phyloP scores from a whole-genome alignment of 2,329 filamentous ascomycete genomes.

The Microthyrium microscopicum region DNA sequence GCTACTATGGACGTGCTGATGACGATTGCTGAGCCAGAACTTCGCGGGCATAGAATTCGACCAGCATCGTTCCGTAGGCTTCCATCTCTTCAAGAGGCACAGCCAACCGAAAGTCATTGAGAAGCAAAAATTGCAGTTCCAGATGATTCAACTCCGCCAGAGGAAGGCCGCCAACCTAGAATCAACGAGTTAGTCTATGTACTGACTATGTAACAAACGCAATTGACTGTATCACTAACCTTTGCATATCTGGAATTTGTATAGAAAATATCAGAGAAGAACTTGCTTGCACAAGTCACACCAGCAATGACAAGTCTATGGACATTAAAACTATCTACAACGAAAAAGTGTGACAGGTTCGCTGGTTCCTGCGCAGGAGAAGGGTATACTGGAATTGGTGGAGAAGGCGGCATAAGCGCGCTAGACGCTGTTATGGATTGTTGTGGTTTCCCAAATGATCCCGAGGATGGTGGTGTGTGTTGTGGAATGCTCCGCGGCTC shows the following conservation, averaged over 20 bases:
- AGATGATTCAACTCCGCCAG: constrained; percentile 87
- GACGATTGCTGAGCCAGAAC: constrained; percentile 46
- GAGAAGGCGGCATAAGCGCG: constrained; percentile 11
- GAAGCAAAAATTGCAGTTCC: constrained; percentile 82
- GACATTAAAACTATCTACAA: constrained; percentile 98
- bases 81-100: constrained; percentile 91
- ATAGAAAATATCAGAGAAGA: constrained; percentile 98
- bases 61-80: constrained; percentile 93
- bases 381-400: constrained; percentile 10
- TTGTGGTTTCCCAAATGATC: constrained; percentile 26
- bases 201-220: background rate
- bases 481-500: constrained; percentile 21
- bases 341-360: constrained; percentile 58
- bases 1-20: too few relatives aligned
- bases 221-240: constrained; percentile 36
- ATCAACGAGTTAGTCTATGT: background rate
- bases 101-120: constrained; percentile 91
- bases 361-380: constrained; percentile 27
- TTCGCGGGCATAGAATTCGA: constrained; percentile 92
- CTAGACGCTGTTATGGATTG: constrained; percentile 10
- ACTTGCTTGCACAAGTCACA: constrained; percentile 96
- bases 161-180: constrained; percentile 80
- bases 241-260: constrained; percentile 98
- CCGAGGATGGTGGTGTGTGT: constrained; percentile 32
- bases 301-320: constrained; percentile 91